phyloP scores from a whole-genome alignment of 106 monocot genomes.

The Amphibolis antarctica region DNA sequence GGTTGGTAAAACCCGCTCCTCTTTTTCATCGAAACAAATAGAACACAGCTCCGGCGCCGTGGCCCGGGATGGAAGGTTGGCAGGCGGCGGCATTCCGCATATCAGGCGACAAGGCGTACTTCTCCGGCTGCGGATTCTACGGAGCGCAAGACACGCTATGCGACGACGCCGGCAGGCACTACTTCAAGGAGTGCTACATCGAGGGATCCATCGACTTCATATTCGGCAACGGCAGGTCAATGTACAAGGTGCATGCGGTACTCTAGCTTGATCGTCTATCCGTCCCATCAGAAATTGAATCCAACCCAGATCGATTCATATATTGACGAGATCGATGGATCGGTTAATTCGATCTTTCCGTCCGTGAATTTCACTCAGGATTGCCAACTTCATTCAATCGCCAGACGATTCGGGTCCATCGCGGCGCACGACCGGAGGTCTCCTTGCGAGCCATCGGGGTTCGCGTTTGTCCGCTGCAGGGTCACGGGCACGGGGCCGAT shows the following conservation, averaged over 20 bases:
- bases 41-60: slow-evolving; percentile 88
- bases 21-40: too few species aligned
- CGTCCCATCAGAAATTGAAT: too few species aligned
- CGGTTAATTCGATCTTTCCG: not conserved
- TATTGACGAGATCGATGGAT: too few species aligned
- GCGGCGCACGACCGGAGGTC: slow-evolving; percentile 65
- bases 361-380: slow-evolving; percentile 15
- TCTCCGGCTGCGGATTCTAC: slow-evolving; percentile 80
- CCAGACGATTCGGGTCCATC: slow-evolving; percentile 67
- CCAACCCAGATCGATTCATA: too few species aligned
- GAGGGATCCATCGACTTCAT: slow-evolving; percentile 98
- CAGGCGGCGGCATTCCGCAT: slow-evolving; percentile 86
- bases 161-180: slow-evolving; percentile 81
- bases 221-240: slow-evolving; percentile 87
- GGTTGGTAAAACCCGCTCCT: too few species aligned
- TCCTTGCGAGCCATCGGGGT: slow-evolving; percentile 66
- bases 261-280: too few species aligned
- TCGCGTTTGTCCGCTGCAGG: slow-evolving; percentile 70
- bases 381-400: slow-evolving; percentile 83
- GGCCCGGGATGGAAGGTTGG: slow-evolving; percentile 89
- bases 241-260: slow-evolving; percentile 66
- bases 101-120: slow-evolving; percentile 96
- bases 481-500: slow-evolving; percentile 77
- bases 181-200: slow-evolving; percentile 94
- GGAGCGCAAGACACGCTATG: slow-evolving; percentile 96